These are phyloP conservation scores for Linnemannia hyalina DNA, from an alignment of 192 early-diverging fungal genomes.

Conservation along the genomic window DNA sequence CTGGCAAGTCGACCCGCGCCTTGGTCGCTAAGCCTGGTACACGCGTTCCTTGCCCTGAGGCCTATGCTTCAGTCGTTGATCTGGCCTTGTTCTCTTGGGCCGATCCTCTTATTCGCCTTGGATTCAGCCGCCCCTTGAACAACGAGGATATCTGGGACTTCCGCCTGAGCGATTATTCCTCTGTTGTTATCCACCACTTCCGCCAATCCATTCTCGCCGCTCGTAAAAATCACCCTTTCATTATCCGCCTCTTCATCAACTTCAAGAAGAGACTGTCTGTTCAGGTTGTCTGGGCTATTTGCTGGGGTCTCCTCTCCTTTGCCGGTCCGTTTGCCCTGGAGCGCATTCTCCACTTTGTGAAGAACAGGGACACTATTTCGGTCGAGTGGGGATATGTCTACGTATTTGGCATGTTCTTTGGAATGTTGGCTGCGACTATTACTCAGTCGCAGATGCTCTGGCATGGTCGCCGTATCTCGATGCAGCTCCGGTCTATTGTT, in stretches of 20 bases:
- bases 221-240: slow-evolving; percentile 47
- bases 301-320: slow-evolving; percentile 42
- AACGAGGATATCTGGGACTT: slow-evolving; percentile 55
- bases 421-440: slow-evolving; percentile 38
- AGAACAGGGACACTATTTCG: slow-evolving; percentile 40
- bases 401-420: slow-evolving; percentile 66
- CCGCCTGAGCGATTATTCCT: slow-evolving; percentile 49
- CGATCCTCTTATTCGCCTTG: slow-evolving; percentile 39
- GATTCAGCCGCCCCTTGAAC: slow-evolving; percentile 32
- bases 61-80: slow-evolving; percentile 21
- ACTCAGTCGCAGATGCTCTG: slow-evolving; percentile 56
- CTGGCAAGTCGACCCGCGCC: slow-evolving; percentile 24
- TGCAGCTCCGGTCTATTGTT: slow-evolving; percentile 64
- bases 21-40: slow-evolving; percentile 44
- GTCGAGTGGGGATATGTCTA: slow-evolving; percentile 65
- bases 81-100: slow-evolving; percentile 52
- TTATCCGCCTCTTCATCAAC: slow-evolving; percentile 47
- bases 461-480: slow-evolving; percentile 55
- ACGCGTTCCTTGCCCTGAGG: slow-evolving; percentile 43
- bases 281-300: slow-evolving; percentile 43
- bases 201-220: slow-evolving; percentile 54
- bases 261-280: slow-evolving; percentile 38
- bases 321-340: slow-evolving; percentile 48
- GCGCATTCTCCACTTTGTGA: slow-evolving; percentile 41
- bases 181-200: slow-evolving; percentile 54